Base-by-base conservation (phyloP, 441 rosid species). In the Gossypium armourianum region DNA sequence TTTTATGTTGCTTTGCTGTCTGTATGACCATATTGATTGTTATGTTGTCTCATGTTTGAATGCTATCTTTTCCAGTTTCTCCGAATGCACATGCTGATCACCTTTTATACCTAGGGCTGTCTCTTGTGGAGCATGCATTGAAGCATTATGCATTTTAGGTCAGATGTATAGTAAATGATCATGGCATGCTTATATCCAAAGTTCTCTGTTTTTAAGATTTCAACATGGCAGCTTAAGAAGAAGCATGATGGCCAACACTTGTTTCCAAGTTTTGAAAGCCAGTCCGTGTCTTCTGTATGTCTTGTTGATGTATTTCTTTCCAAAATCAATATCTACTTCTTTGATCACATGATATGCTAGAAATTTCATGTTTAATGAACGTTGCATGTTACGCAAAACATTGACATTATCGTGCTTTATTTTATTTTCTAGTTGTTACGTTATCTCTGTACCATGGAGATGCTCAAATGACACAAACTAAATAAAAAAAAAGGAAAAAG, bases 1-100 rank as follows among this genome's bases (percentile, higher is more conserved):
- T 74, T 63, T 79, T 70, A 64, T 60, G 49, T 53, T 65, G 74
- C 32, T 58, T 58, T 32, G 45, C 23, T 40, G 9, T 64, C 32
- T n/a, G 29, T 28, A 21, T 15, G 53, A 62, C 24, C 16, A 16
- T 62, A 29, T 8, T 62, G 67, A 17, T 36, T 62, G 52, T 36
- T 62, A 28, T 13, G 4, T 17, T 36, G 40, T 62, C 45, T 60
- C 21, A 26, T 20, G 23, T 60, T 28, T 8, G 23, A 36, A 17
- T 17, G 67, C 49, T 32, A 62, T 17, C 67, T 17, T 15, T 62
- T 62, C 50, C 20, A 52, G 20, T 62, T 62, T 62, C 45, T 8
- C 67, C 8, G 40, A 62, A 62, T 36, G 36, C 15, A 32, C 15
- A 1, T 9, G 9, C 56, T 13, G 19, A 59, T 6, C 15, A n/a